phyloP scores from a whole-genome alignment of 192 early-diverging fungal species.

The Coemansia biformis region DNA sequence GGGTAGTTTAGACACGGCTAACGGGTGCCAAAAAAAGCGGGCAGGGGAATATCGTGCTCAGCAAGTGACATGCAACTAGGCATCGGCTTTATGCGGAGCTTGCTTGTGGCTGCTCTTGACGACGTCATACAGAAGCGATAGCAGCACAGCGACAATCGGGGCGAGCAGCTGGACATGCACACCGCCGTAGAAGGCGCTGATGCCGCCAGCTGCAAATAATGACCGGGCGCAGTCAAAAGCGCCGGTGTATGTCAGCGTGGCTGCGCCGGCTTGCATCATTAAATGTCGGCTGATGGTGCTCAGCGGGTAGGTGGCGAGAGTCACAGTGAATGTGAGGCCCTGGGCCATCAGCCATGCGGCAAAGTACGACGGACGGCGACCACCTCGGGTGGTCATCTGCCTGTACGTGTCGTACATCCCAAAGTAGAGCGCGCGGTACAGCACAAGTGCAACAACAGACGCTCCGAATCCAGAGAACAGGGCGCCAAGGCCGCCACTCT shows the following conservation, averaged over 20 bases:
- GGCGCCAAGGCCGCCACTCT: conserved; percentile 87
- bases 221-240: conserved; percentile 81
- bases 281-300: no score
- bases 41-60: no score
- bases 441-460: conserved; percentile 82
- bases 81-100: no score
- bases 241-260: conserved; percentile 80
- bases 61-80: no score
- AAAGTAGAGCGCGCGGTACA: conserved; percentile 65
- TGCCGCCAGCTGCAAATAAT: conserved; percentile 86
- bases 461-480: conserved; percentile 94
- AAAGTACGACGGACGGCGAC: conserved; percentile 49
- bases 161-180: no score
- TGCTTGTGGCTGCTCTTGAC: no score
- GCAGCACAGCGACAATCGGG: no score
- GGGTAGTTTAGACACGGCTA: no score
- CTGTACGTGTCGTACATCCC: conserved; percentile 63
- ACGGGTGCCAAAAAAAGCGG: no score
- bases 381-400: conserved; percentile 46
- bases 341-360: conserved; percentile 57
- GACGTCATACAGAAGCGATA: no score
- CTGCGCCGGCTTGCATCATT: conserved; percentile 92
- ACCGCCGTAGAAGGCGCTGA: conserved; percentile 96
- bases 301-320: conserved; percentile 92
- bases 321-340: conserved; percentile 82